Base-by-base conservation (phyloP, 805 yeast genomes). In the Isabelozyma rhagii region DNA sequence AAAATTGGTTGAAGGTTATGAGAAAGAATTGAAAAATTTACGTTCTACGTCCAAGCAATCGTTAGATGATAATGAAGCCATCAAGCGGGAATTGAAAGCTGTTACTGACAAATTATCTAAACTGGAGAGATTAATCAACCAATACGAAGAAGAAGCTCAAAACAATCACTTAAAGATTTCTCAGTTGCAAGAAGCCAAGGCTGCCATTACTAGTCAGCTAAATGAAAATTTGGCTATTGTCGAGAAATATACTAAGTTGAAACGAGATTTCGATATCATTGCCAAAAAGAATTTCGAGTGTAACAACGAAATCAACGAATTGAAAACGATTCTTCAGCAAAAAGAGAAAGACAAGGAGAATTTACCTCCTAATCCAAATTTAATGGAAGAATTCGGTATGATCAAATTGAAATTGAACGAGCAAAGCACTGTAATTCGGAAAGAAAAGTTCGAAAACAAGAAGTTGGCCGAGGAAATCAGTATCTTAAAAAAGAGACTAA, bases 401-500 rank as follows among this genome's bases (percentile, higher is more conserved):
- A 66, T 83, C 55, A 79, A 77, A 47, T 62, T 81, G 8, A 78
- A 79, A 51, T 61, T 83, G 18, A 78, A 81, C 51, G 87, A 83
- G 50, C 74, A 71, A 17, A 68, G 75, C 51, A 83, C 82, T 8
- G 59, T 69, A 3, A 56, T 82, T 47, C 69, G 80, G 42, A 77
- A 71, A 38, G 84, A 81, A 56, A 67, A 62, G 49, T 71, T 74
- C 36, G 78, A 73, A 52, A 72, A 71, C 47, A 72, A 57, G 63
- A 78, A 66, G 51, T 62, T 85, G 42, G 68, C 73, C 21, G 82
- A 85, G 43, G 89, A 85, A 51, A 59, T 85, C 46, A 75, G 77
- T 31, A 68, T 85, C 56, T 64, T 87, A 11, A 86, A 84, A 55
- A 79, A 84, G 1, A 75, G 88, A 56, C 62, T 83, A n/a, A 43